Evolutionary conservation across 371 early-diverging fungal species (phyloP), one percentile per base, ranked within the genome.

Genomic region (Mortierella sp.): DNA sequence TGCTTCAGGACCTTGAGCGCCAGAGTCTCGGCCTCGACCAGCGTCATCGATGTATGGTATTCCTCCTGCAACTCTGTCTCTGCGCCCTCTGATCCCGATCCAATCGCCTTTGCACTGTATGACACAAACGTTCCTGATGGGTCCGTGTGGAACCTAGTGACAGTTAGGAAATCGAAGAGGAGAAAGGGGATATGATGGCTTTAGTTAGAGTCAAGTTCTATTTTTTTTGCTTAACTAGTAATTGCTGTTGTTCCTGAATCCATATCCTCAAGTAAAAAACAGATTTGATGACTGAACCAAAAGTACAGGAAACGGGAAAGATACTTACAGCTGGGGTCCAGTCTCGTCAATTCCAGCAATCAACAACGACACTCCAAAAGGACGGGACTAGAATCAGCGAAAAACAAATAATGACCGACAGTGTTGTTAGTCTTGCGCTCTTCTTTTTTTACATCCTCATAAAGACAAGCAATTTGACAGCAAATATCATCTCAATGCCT

Each of bases 291-390:
- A 55, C 14, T 10, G 39, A 19, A 55, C 50, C 34, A 39, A 37
- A 53, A 19, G 24, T 61, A 55, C 7, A 3, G 11, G 44, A 11
- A 31, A 31, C 26, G n/a, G 39, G 24, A 16, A 74, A 29, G 41
- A 39, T 48, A 85, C 92, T 89, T 92, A 99, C 94, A 99, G 90
- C 87, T 98, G 98, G 63, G 99, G 99, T 19, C 98, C 98, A 63
- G 96, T 95, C 85, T 97, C 98, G 87, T 99, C 99, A 72, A 94
- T 92, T 63, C 99, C 99, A 34, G 97, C 99, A 88, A 99, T 96
- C 77, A 99, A 87, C 70, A 99, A 89, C 31, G 99, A 99, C 29
- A 99, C 99, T 77, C 99, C 99, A 87, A 99, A 99, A 43, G 99
- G 99, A 79, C 99, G 92, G 80, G 96, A 96, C 92, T 92, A 85